phyloP scores from a whole-genome alignment of 768 basidiomycete species.

The Heimioporus sp. region DNA sequence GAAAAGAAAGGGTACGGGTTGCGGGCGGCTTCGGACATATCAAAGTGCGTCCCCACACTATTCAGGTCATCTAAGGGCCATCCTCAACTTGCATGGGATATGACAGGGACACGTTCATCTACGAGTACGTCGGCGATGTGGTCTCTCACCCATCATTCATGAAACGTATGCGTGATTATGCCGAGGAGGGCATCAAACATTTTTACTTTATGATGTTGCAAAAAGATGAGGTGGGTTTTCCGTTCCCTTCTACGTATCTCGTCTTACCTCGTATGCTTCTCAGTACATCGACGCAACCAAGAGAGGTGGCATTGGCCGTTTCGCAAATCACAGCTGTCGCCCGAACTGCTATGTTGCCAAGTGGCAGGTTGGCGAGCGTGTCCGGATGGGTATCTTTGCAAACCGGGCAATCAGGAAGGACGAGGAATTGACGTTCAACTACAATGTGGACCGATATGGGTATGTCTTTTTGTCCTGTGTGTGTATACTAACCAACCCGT shows the following conservation, averaged over 20 bases:
- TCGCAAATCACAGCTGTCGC: slow-evolving; percentile 96
- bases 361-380: slow-evolving; percentile 87
- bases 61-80: background rate
- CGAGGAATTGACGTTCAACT: slow-evolving; percentile 97
- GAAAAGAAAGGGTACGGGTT: slow-evolving; percentile 96
- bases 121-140: slow-evolving; percentile 98
- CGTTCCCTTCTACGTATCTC: background rate
- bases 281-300: slow-evolving; percentile 99
- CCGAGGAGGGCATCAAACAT: slow-evolving; percentile 87
- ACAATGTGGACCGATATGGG: slow-evolving; percentile 99
- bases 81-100: slow-evolving; percentile 7
- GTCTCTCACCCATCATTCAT: slow-evolving; percentile 84
- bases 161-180: slow-evolving; percentile 94
- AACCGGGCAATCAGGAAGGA: slow-evolving; percentile 70
- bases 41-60: slow-evolving; percentile 48
- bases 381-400: slow-evolving; percentile 99
- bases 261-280: background rate
- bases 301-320: slow-evolving; percentile 92
- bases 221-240: slow-evolving; percentile 82
- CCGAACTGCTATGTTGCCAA: slow-evolving; percentile 98
- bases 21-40: slow-evolving; percentile 66
- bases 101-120: slow-evolving; percentile 84
- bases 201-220: slow-evolving; percentile 99
- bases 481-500: background rate
- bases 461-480: slow-evolving; percentile 36